Conservation (phyloP, 768 basidiomycete species). For the Tephrocybe sp. region DNA sequence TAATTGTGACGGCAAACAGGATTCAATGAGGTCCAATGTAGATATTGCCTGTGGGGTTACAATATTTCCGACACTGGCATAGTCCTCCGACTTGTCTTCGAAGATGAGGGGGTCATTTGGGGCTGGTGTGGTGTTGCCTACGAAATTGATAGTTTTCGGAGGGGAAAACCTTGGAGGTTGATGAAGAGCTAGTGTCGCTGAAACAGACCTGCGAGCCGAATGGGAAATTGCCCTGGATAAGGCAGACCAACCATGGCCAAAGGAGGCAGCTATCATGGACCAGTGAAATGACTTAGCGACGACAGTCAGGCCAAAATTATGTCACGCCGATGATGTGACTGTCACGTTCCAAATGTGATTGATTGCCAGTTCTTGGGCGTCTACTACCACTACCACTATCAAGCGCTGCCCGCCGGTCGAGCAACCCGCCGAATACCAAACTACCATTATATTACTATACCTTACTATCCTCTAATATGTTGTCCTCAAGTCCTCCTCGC, state of each 20-base stretch:
- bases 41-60: constrained; percentile 16
- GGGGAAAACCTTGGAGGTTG: not conserved
- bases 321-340: constrained; percentile 10
- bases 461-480: constrained; percentile 21
- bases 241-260: constrained; percentile 16
- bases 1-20: constrained; percentile 26
- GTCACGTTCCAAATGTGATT: constrained; percentile 2
- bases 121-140: constrained; percentile 1
- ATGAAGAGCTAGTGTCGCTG: constrained; percentile 6
- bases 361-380: not conserved
- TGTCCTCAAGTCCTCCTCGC: constrained; percentile 57
- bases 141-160: constrained; percentile 6
- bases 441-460: constrained; percentile 24
- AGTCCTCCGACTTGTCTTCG: constrained; percentile 30
- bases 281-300: not conserved
- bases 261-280: constrained; percentile 33
- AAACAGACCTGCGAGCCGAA: constrained; percentile 11
- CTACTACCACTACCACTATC: constrained; percentile 13
- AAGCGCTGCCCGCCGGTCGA: constrained; percentile 41
- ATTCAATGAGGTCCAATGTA: constrained; percentile 24
- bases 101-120: constrained; percentile 19
- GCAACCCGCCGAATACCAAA: constrained; percentile 32
- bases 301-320: constrained; percentile 4
- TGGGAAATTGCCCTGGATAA: constrained; percentile 11
- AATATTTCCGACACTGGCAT: constrained; percentile 14